These are phyloP conservation scores for Trichosporon sp. DNA, from an alignment of 1,284 basidiomycete genomes.

Conservation along the genomic window DNA sequence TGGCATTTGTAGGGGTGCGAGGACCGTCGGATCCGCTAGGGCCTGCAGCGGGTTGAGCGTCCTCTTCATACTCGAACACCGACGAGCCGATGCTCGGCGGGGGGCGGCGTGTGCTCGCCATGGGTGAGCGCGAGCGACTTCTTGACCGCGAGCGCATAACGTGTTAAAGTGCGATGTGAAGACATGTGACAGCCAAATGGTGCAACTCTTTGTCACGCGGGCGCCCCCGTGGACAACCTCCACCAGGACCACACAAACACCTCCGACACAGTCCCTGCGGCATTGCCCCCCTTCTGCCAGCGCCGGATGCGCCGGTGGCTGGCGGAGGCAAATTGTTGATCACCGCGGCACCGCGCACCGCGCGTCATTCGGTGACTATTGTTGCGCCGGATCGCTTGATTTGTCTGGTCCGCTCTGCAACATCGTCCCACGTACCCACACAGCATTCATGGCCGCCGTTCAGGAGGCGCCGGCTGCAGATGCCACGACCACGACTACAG, in stretches of 20 bases:
- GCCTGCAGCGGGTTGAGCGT: background rate
- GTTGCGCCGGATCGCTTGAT: background rate
- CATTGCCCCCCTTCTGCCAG: too few relatives aligned
- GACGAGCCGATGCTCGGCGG: background rate
- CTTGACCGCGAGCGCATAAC: background rate
- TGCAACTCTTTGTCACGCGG: background rate
- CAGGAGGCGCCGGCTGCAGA: background rate
- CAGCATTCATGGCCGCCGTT: background rate
- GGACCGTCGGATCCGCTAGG: background rate
- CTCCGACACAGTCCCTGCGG: too few relatives aligned
- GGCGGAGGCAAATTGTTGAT: background rate
- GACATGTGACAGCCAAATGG: background rate
- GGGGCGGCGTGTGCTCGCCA: background rate
- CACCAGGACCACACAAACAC: conserved; percentile 4
- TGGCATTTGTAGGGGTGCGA: background rate
- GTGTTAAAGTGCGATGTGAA: background rate
- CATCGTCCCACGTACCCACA: background rate
- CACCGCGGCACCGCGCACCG: background rate
- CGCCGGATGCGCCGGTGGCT: background rate
- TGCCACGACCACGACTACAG: background rate
- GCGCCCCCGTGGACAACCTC: background rate
- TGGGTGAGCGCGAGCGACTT: background rate
- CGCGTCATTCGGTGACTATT: background rate
- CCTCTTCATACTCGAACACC: background rate
- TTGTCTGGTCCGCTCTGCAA: background rate